phyloP scores from a whole-genome alignment of 2,329 filamentous ascomycete genomes.

The Didymella glomerata region DNA sequence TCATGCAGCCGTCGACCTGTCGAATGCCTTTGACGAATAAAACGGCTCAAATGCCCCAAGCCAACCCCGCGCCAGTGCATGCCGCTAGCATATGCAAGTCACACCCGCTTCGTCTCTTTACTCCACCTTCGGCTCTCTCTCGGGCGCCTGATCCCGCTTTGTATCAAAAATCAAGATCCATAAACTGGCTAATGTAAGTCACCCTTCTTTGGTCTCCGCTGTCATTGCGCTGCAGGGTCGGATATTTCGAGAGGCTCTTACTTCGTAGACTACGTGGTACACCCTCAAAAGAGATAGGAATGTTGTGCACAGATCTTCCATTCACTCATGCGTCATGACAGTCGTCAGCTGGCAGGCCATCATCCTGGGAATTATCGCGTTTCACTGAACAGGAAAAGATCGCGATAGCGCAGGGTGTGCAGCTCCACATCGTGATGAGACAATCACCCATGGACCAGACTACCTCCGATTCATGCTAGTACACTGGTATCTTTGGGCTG shows the following conservation, averaged over 20 bases:
- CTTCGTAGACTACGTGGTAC: slow-evolving; percentile 27
- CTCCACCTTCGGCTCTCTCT: slow-evolving; percentile 37
- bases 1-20: slow-evolving; percentile 28
- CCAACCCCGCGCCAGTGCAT: slow-evolving; percentile 41
- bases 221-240: slow-evolving; percentile 38
- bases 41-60: slow-evolving; percentile 23
- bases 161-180: slow-evolving; percentile 16
- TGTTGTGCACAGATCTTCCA: slow-evolving; percentile 15
- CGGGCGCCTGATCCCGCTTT: slow-evolving; percentile 14
- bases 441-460: slow-evolving; percentile 23
- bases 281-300: slow-evolving; percentile 20
- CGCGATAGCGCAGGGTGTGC: slow-evolving; percentile 30
- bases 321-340: slow-evolving; percentile 27
- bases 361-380: slow-evolving; percentile 23
- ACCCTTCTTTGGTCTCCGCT: slow-evolving; percentile 28
- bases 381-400: slow-evolving; percentile 28
- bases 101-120: slow-evolving; percentile 36
- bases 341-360: slow-evolving; percentile 26
- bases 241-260: slow-evolving; percentile 19
- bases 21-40: slow-evolving; percentile 35
- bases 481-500: slow-evolving; percentile 19
- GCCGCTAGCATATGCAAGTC: slow-evolving; percentile 50
- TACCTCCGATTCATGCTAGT: slow-evolving; percentile 34
- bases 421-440: slow-evolving; percentile 35
- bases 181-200: slow-evolving; percentile 41